Evolutionary conservation across 352 stramenopile species (phyloP).

Genomic region (Phytopythium helicoides): DNA sequence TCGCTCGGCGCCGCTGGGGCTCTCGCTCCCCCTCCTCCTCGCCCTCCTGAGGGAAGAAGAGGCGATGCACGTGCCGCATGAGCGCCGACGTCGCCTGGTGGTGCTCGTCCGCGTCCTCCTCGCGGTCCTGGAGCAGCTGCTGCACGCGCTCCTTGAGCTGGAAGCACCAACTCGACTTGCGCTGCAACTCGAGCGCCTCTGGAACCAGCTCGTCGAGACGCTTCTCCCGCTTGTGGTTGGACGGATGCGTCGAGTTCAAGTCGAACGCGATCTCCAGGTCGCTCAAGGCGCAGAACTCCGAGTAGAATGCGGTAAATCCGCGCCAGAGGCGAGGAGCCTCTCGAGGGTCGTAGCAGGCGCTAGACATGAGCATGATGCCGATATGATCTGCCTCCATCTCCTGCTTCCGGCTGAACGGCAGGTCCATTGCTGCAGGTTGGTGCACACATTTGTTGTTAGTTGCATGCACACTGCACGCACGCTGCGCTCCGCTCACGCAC

Average conservation of each 20-base stretch:
- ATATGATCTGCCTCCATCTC: constrained; percentile 73
- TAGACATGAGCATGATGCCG: constrained; percentile 73
- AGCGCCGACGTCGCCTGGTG: constrained; percentile 29
- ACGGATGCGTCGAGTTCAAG: constrained; percentile 65
- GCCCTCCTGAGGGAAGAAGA: constrained; percentile 16
- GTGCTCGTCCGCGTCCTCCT: not conserved
- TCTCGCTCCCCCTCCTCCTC: constrained; percentile 3
- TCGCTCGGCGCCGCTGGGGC: constrained; percentile 28
- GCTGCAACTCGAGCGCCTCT: constrained; percentile 43
- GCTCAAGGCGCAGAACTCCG: constrained; percentile 21
- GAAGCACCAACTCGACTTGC: constrained; percentile 47
- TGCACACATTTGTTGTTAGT: constrained; percentile 4
- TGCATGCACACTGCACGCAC: not conserved
- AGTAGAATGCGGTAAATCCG: constrained; percentile 34
- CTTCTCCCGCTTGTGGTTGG: constrained; percentile 57
- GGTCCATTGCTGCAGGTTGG: constrained; percentile 35
- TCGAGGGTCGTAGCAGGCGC: constrained; percentile 63
- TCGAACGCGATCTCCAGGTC: constrained; percentile 41
- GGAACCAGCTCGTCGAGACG: constrained; percentile 40
- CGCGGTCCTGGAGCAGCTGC: constrained; percentile 23
- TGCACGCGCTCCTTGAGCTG: constrained; percentile 55
- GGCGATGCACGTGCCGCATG: constrained; percentile 33
- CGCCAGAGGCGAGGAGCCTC: constrained; percentile 48
- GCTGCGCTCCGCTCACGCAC: constrained; percentile 10
- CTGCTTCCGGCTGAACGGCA: constrained; percentile 62